These are phyloP conservation scores for Pelargonium cotyledonis DNA, from an alignment of 441 rosid genomes.

Conservation along the genomic window DNA sequence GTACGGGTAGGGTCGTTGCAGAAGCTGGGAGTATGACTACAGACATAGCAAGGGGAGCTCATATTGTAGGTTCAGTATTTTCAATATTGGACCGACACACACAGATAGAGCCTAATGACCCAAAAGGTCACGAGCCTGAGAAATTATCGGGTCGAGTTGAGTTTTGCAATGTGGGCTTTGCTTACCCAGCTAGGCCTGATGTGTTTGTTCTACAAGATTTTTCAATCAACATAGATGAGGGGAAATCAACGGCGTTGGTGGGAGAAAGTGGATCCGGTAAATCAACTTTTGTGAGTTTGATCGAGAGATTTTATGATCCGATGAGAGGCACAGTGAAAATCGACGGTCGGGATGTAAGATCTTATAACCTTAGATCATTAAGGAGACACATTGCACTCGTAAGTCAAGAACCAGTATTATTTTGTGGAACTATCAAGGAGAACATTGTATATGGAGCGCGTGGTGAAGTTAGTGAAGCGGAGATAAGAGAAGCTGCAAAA, in stretches of 20 bases:
- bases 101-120: constrained; percentile 17
- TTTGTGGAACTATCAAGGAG: constrained; percentile 18
- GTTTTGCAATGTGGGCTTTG: constrained; percentile 15
- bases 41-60: constrained; percentile 20
- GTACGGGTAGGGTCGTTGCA: constrained; percentile 19
- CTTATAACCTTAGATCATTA: constrained; percentile 15
- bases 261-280: constrained; percentile 30
- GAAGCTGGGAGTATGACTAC: constrained; percentile 26
- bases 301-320: constrained; percentile 29
- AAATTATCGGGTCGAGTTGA: constrained; percentile 18
- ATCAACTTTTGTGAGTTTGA: constrained; percentile 21
- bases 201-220: constrained; percentile 16
- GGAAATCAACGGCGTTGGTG: constrained; percentile 20
- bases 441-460: constrained; percentile 21
- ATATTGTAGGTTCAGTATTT: constrained; percentile 16
- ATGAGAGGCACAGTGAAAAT: constrained; percentile 10
- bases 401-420: constrained; percentile 23
- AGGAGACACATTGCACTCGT: constrained; percentile 16
- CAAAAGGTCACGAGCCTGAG: constrained; percentile 8
- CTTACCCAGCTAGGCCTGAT: constrained; percentile 21
- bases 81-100: constrained; percentile 9
- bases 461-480: constrained; percentile 8
- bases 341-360: constrained; percentile 15
- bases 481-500: constrained; percentile 15
- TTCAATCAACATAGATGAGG: constrained; percentile 15